These are phyloP conservation scores for Psilocybe azurescens DNA, from an alignment of 768 basidiomycete species.

Conservation along the genomic window DNA sequence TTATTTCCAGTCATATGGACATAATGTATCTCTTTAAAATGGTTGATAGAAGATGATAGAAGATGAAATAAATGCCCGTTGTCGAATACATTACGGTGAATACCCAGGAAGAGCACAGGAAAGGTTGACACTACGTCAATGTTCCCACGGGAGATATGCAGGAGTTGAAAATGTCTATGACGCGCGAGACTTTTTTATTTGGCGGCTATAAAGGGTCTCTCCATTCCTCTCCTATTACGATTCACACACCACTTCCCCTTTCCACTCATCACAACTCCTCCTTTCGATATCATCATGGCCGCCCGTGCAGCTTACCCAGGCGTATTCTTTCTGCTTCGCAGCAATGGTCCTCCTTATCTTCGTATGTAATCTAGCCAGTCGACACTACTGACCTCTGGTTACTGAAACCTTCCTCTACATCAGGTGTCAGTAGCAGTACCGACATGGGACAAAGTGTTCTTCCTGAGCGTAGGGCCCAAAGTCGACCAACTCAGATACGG, in stretches of 20 bases:
- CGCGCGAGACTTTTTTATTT: conserved; percentile 11
- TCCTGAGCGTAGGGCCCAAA: conserved; percentile 57
- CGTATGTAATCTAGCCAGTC: no score
- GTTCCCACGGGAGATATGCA: conserved; percentile 19
- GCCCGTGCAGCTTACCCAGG: conserved; percentile 70
- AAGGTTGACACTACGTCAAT: conserved; percentile 13
- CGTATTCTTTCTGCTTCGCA: conserved; percentile 70
- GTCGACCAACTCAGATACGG: conserved; percentile 59
- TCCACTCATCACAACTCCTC: conserved; percentile 6
- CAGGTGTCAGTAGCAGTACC: conserved; percentile 77
- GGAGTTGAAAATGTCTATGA: conserved; percentile 14
- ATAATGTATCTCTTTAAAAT: no score
- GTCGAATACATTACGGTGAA: no score
- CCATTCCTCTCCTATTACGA: conserved; percentile 18
- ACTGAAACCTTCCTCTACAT: conserved; percentile 1
- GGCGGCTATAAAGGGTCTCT: conserved; percentile 17
- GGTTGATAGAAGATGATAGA: no score
- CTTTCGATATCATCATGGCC: conserved; percentile 14
- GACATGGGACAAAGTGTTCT: conserved; percentile 74
- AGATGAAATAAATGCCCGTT: no score
- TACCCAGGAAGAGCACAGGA: background rate
- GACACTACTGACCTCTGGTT: no score
- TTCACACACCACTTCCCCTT: conserved; percentile 5
- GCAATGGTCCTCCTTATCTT: conserved; percentile 74
- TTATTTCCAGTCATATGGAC: no score